These are phyloP conservation scores for Rubia yunnanensis DNA, from an alignment of 257 asterid species.

Conservation along the genomic window DNA sequence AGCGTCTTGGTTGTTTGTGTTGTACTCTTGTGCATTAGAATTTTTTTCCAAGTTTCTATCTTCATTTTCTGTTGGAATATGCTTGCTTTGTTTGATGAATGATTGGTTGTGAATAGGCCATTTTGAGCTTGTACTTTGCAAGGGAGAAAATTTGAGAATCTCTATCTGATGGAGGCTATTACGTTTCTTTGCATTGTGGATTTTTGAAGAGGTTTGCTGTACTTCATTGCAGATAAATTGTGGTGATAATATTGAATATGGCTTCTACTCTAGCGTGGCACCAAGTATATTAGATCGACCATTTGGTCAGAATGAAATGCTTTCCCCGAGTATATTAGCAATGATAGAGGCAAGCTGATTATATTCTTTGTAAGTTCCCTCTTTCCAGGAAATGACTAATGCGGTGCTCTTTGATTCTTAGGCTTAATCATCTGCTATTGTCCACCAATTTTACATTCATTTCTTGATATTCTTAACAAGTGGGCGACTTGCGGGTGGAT, in stretches of 20 bases:
- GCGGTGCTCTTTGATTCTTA: neutral
- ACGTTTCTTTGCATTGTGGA: neutral
- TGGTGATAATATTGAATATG: constrained; percentile 35
- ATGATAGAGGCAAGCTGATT: too few species aligned
- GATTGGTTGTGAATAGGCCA: neutral
- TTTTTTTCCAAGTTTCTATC: constrained; percentile 3
- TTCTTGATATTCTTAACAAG: neutral
- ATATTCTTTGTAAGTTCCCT: constrained; percentile 6
- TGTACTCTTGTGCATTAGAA: too few species aligned
- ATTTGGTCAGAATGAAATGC: constrained; percentile 78
- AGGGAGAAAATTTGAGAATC: too few species aligned
- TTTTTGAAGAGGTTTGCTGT: constrained; percentile 1
- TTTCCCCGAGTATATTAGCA: too few species aligned
- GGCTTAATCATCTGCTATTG: neutral
- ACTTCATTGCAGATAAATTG: constrained; percentile 25
- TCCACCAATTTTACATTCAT: too few species aligned
- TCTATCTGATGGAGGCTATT: neutral
- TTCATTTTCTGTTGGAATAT: neutral
- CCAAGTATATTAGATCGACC: constrained; percentile 87
- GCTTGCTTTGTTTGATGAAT: neutral
- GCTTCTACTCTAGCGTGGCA: constrained; percentile 28
- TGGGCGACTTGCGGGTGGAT: too few species aligned
- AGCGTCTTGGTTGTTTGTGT: too few species aligned
- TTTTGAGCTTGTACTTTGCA: too few species aligned
- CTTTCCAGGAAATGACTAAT: neutral